phyloP scores from a whole-genome alignment of 176 grass and related monocot genomes.

The Rhynchospora pubera region DNA sequence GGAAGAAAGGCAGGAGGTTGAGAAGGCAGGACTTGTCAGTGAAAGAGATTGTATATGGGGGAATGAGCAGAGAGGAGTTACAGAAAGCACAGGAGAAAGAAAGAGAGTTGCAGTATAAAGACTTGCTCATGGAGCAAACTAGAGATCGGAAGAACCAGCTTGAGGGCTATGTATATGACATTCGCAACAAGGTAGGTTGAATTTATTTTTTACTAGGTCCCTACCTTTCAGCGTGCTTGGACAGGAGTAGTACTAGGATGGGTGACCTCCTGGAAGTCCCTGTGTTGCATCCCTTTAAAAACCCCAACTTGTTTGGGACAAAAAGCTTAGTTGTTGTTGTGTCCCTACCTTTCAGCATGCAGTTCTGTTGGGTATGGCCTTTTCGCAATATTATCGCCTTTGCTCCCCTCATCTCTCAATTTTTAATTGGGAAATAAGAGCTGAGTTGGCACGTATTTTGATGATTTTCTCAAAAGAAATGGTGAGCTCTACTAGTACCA shows the following conservation, averaged over 20 bases:
- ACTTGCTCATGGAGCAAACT: constrained; percentile 73
- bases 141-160: constrained; percentile 94
- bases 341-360: background rate
- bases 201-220: constrained; percentile 1
- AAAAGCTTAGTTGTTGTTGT: too few species aligned
- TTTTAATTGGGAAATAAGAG: background rate
- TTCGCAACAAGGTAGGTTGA: constrained; percentile 73
- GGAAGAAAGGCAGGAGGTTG: constrained; percentile 35
- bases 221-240: background rate
- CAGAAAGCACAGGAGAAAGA: constrained; percentile 72
- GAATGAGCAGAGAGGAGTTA: constrained; percentile 55
- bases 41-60: constrained; percentile 48
- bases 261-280: too few species aligned
- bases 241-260: too few species aligned
- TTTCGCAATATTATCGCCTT: background rate
- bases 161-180: constrained; percentile 90
- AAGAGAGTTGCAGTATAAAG: constrained; percentile 57
- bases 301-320: too few species aligned
- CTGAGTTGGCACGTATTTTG: constrained; percentile 5
- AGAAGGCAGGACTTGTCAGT: constrained; percentile 51
- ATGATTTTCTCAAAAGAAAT: constrained; percentile 19
- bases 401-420: background rate
- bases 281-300: too few species aligned
- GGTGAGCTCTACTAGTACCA: background rate
- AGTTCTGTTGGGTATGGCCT: background rate